Conservation (phyloP, 139 green algal genomes). For the Chloropicon primus region DNA sequence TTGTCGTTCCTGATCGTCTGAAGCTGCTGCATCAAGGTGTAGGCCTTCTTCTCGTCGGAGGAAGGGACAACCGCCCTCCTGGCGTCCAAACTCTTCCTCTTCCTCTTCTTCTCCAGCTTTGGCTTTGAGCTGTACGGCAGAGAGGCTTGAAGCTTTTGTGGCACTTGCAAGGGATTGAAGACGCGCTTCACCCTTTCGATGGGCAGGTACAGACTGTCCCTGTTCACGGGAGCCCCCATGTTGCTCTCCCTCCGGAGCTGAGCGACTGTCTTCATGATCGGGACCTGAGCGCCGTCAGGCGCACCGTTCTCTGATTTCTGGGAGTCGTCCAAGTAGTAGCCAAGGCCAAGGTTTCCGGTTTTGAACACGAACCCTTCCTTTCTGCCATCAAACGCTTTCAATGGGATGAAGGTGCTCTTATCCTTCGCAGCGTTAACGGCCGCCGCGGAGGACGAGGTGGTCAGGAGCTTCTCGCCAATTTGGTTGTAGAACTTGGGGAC, state of each 20-base stretch:
- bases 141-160: slow-evolving; percentile 51
- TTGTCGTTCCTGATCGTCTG: slow-evolving; percentile 90
- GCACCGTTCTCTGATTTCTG: neutral
- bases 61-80: slow-evolving; percentile 67
- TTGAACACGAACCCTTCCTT: slow-evolving; percentile 55
- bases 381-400: slow-evolving; percentile 32
- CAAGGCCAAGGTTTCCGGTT: slow-evolving; percentile 39
- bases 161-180: slow-evolving; percentile 89
- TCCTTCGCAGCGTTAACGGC: neutral
- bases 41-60: slow-evolving; percentile 42
- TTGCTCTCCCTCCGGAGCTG: slow-evolving; percentile 62
- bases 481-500: slow-evolving; percentile 86
- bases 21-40: slow-evolving; percentile 74
- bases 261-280: slow-evolving; percentile 66
- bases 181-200: slow-evolving; percentile 61
- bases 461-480: neutral
- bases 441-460: neutral
- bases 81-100: slow-evolving; percentile 68
- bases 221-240: slow-evolving; percentile 60
- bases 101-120: slow-evolving; percentile 52
- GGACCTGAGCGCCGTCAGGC: neutral
- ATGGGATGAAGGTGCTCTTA: slow-evolving; percentile 26
- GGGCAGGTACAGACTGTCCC: slow-evolving; percentile 74
- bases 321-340: slow-evolving; percentile 51
- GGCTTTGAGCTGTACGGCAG: slow-evolving; percentile 48